A percentile compares a stretch with the other conserved stretches of the same genome.
Conservation (phyloP, 2,329 filamentous ascomycete species). For the Penicillium sp. region DNA sequence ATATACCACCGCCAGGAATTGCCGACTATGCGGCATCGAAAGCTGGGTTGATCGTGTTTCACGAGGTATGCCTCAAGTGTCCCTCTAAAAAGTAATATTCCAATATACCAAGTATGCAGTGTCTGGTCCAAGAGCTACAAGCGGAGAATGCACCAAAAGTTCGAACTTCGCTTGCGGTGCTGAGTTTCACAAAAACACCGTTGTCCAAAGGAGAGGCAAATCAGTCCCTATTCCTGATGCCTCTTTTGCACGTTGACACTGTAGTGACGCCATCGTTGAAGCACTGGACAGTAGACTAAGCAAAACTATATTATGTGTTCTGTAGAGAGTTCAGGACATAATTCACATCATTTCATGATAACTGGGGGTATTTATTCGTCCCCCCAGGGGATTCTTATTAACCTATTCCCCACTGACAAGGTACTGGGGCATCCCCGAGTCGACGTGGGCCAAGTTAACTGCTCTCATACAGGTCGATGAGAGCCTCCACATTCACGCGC, state of each 20-base stretch:
- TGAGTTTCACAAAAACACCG: constrained; percentile 31
- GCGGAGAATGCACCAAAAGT: constrained; percentile 17
- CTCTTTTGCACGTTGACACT: constrained; percentile 30
- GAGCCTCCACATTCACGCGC: constrained; percentile 10
- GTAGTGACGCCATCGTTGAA: constrained; percentile 29
- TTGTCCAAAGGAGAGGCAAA: constrained; percentile 31
- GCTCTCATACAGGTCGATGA: constrained; percentile 10
- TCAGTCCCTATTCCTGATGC: constrained; percentile 26
- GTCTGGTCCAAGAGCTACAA: constrained; percentile 20
- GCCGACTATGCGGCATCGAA: constrained; percentile 31
- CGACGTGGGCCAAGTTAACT: constrained; percentile 4
- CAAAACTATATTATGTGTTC: neutral
- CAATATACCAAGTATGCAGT: neutral
- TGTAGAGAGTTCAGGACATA: no score
- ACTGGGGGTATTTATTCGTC: no score
- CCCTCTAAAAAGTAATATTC: neutral
- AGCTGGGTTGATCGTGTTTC: constrained; percentile 29
- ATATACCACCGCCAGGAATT: constrained; percentile 26
- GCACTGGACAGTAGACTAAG: constrained; percentile 24
- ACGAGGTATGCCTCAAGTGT: constrained; percentile 17
- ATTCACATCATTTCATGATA: no score
- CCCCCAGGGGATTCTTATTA: constrained; percentile 23
- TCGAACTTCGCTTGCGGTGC: constrained; percentile 24
- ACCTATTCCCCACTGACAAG: constrained; percentile 14
- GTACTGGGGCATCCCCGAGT: neutral